These are phyloP conservation scores for Papiliotrema terrestris DNA, from an alignment of 1,284 basidiomycete species.

Conservation along the genomic window DNA sequence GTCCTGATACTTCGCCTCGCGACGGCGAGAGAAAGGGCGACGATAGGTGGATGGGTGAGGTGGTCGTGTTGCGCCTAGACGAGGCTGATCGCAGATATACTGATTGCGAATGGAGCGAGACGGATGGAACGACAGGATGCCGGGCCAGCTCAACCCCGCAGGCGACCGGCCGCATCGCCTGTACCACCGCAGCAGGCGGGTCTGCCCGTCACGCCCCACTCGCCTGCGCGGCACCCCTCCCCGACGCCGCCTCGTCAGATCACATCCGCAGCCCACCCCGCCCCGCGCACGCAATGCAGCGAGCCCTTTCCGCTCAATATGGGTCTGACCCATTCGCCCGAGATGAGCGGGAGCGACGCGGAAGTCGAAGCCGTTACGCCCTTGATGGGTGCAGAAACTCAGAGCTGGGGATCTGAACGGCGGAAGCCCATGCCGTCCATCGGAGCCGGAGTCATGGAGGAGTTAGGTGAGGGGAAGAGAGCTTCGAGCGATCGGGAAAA, in stretches of 20 bases:
- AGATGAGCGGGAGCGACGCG: constrained; percentile 4
- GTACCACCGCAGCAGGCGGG: background rate
- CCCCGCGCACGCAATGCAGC: background rate
- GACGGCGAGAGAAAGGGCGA: constrained; percentile 44
- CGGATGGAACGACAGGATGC: constrained; percentile 62
- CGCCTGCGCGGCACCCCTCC: background rate
- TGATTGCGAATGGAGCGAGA: constrained; percentile 64
- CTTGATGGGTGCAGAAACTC: background rate
- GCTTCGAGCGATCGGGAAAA: background rate
- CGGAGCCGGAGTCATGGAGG: background rate
- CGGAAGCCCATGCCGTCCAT: constrained; percentile 1
- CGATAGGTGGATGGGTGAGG: constrained; percentile 49
- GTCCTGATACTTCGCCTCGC: constrained; percentile 44
- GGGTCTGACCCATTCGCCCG: constrained; percentile 1
- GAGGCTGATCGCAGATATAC: constrained; percentile 58
- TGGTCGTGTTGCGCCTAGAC: constrained; percentile 1
- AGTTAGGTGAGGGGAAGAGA: background rate
- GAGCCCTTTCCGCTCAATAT: background rate
- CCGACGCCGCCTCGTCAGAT: background rate
- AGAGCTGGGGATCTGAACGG: background rate
- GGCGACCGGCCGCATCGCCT: constrained; percentile 21
- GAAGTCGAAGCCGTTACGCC: background rate
- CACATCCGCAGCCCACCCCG: background rate
- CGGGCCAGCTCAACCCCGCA: constrained; percentile 22
- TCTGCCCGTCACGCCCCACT: constrained; percentile 21